These are phyloP conservation scores for Parastagonospora avenae DNA, from an alignment of 2,329 filamentous ascomycete species.

Conservation along the genomic window DNA sequence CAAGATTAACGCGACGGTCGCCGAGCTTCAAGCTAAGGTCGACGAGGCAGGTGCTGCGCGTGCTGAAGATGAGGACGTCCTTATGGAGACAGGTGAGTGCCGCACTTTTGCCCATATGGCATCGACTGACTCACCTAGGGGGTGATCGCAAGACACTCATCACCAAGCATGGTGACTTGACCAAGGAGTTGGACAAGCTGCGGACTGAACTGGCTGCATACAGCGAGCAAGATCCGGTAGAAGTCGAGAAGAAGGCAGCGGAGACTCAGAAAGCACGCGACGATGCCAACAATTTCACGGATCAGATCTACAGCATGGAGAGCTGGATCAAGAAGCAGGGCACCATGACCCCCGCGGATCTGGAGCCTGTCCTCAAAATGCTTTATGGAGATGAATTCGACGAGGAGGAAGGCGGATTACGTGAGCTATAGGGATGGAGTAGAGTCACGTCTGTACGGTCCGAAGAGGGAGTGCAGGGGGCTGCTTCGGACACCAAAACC, in stretches of 20 bases:
- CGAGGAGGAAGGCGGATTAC: conserved; percentile 58
- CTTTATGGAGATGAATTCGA: conserved; percentile 61
- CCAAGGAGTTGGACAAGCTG: conserved; percentile 45
- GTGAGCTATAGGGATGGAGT: conserved; percentile 37
- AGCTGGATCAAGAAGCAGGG: conserved; percentile 47
- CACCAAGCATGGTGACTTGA: conserved; percentile 41
- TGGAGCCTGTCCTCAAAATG: conserved; percentile 51
- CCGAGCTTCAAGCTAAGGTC: conserved; percentile 50
- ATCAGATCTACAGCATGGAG: conserved; percentile 55
- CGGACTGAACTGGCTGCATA: conserved; percentile 51
- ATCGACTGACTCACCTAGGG: conserved; percentile 16
- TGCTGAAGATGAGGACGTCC: conserved; percentile 46
- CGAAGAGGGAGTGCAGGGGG: too few relatives aligned
- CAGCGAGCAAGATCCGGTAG: conserved; percentile 53
- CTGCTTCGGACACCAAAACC: too few relatives aligned
- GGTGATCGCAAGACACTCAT: conserved; percentile 47
- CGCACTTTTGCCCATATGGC: background rate
- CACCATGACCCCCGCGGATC: conserved; percentile 49
- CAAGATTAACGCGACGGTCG: conserved; percentile 41
- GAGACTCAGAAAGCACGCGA: conserved; percentile 35
- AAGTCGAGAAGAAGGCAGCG: conserved; percentile 49
- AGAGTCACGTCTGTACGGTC: too few relatives aligned
- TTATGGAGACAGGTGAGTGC: conserved; percentile 36
- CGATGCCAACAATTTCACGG: conserved; percentile 48
- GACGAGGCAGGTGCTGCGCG: conserved; percentile 46